Base-by-base conservation (phyloP, 345 rosid genomes). In the Leavenworthia alabamica region DNA sequence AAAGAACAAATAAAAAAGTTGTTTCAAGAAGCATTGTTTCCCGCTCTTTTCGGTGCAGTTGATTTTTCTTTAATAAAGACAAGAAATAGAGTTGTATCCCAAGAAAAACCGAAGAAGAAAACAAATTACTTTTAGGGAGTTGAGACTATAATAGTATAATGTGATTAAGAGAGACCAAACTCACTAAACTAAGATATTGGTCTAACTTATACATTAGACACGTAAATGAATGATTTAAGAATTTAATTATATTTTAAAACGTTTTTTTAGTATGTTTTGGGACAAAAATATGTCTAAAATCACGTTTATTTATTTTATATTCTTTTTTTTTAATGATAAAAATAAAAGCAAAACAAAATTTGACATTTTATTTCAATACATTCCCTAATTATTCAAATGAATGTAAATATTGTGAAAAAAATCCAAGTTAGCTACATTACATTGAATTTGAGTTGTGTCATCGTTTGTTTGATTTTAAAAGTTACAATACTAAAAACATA, bases 11-110 rank as follows among this genome's bases (percentile, higher is more conserved):
- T 5, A 52, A 49, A 57, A 65, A 54, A 28, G 51, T 17, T 46
- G 31, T 39, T 60, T 44, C 35, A 37, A 71, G 47, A 56, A 56
- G 60, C 35, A 15, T 49, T 57, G 41, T 66, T 64, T 71, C 75
- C 75, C 70, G 75, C 75, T 64, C 66, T 71, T 71, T 64, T 71
- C 60, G 75, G 60, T 64, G 66, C 40, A 40, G 10, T 55, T 40
- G 49, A 17, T 7, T 71, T 71, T 71, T 64, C 70, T 23, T 49
- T 39, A 14, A 64, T 64, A 44, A 64, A 64, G 66, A 64, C 75
- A 71, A 71, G 45, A 48, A 57, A 33, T 5, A 2, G 26, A 48
- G 60, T 49, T 71, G 39, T 29, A 63, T 57, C 29, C 75, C 54
- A 50, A 64, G 70, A 70, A 64, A 60, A 71, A 28, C 9, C 31